Evolutionary conservation across 768 basidiomycete species (phyloP).

Genomic region (Amylocystis lapponica): DNA sequence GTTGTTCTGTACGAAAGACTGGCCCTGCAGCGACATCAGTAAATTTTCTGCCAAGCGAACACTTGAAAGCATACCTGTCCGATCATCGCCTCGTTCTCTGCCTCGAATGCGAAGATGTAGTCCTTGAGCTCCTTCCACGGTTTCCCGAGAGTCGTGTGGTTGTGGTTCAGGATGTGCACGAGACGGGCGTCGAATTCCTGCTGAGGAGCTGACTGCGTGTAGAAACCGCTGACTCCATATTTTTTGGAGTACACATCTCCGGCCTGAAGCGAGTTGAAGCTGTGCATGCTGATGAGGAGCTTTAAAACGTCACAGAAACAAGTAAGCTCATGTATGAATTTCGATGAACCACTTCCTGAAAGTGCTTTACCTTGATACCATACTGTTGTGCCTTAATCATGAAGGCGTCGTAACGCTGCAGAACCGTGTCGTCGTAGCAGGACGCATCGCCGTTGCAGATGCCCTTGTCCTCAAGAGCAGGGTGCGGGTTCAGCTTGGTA

Average conservation of each 20-base stretch:
- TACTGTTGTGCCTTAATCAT: constrained; percentile 32
- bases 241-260: constrained; percentile 30
- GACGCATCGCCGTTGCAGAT: constrained; percentile 23
- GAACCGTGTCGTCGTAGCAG: constrained; percentile 31
- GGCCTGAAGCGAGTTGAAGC: constrained; percentile 27
- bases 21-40: constrained; percentile 13
- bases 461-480: constrained; percentile 28
- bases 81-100: constrained; percentile 33
- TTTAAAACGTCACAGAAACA: background rate
- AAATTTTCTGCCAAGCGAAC: background rate
- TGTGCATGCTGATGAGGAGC: constrained; percentile 21
- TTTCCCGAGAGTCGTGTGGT: constrained; percentile 28
- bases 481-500: constrained; percentile 22
- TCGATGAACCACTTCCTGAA: too few species aligned
- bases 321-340: background rate
- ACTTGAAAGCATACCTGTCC: constrained; percentile 19
- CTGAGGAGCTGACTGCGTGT: constrained; percentile 22
- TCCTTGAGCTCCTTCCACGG: constrained; percentile 33
- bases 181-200: constrained; percentile 33
- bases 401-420: constrained; percentile 32
- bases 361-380: constrained; percentile 25
- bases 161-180: constrained; percentile 33
- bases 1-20: constrained; percentile 16
- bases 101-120: constrained; percentile 35
- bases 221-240: constrained; percentile 30